A percentile compares a stretch with the other conserved stretches of the same genome.
Conservation (phyloP, 352 stramenopile species). For the Blastocystis hominis region DNA sequence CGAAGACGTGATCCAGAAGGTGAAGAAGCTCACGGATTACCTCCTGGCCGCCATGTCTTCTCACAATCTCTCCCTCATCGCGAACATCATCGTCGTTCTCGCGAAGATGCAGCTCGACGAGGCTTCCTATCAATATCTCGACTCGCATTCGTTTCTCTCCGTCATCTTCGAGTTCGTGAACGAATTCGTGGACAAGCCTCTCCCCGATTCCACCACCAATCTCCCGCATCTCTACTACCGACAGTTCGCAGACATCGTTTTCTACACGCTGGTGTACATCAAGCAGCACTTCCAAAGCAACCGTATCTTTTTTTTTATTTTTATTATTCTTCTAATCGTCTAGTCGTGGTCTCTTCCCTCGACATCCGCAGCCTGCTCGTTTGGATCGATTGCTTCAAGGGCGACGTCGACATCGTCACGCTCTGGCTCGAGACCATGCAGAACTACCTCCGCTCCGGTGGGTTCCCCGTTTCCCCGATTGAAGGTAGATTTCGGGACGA, state of each 20-base stretch:
- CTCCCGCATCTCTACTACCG: not conserved
- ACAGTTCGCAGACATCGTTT: constrained; percentile 16
- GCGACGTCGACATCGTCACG: not conserved
- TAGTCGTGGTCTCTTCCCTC: not conserved
- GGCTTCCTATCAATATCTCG: not conserved
- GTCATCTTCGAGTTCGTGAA: not conserved
- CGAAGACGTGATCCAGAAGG: not conserved
- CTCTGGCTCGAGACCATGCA: not conserved
- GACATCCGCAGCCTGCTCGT: not conserved
- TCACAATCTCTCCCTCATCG: not conserved
- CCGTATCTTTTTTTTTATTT: not conserved
- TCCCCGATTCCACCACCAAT: too few species aligned
- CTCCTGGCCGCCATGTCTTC: not conserved
- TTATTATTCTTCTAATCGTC: not conserved
- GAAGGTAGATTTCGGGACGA: not conserved
- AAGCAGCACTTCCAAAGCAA: not conserved
- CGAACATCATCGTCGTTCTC: not conserved
- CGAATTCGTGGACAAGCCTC: not conserved
- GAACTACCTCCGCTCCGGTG: not conserved
- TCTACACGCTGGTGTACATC: constrained; percentile 33
- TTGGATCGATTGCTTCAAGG: not conserved
- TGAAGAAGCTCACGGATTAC: not conserved
- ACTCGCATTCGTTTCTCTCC: not conserved
- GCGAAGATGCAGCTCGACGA: not conserved
- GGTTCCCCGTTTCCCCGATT: not conserved